Evolutionary conservation across 2,329 filamentous ascomycete genomes (phyloP).

Genomic region (Ophiostoma ulmi): DNA sequence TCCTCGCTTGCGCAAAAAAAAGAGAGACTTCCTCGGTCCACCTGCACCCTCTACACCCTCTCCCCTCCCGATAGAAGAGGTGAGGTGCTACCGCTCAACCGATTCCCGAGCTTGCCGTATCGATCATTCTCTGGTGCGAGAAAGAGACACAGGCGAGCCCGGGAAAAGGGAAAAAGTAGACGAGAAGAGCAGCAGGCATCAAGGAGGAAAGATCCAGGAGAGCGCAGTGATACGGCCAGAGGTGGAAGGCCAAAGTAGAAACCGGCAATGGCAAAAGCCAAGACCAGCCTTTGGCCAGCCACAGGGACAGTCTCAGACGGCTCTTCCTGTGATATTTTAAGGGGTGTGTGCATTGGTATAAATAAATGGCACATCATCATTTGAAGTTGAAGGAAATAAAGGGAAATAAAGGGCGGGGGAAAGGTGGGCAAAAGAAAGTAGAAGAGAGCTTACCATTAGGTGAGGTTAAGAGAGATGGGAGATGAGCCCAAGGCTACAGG

Average conservation of each 20-base stretch:
- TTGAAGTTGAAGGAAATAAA: constrained; percentile 31
- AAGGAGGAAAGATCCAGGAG: constrained; percentile 10
- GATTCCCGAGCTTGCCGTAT: constrained; percentile 15
- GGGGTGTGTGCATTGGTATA: constrained; percentile 28
- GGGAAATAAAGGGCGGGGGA: no score
- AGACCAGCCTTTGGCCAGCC: constrained; percentile 11
- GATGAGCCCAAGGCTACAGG: not conserved
- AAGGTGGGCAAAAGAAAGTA: no score
- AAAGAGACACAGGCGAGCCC: constrained; percentile 17
- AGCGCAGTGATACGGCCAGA: constrained; percentile 9
- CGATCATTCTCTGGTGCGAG: constrained; percentile 14
- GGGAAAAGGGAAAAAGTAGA: not conserved
- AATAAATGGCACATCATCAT: constrained; percentile 16
- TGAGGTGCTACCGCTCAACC: constrained; percentile 14
- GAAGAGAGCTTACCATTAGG: not conserved
- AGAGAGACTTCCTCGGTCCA: not conserved
- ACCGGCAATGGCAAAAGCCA: constrained; percentile 22
- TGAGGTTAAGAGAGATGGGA: not conserved
- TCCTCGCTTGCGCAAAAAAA: not conserved
- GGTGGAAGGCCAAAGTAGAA: not conserved
- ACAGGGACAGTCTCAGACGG: constrained; percentile 38
- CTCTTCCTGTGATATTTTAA: constrained; percentile 38
- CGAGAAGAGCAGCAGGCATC: not conserved
- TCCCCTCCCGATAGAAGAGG: not conserved
- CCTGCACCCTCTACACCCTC: not conserved